Evolutionary conservation across 305 asterid genomes (phyloP), one percentile per base, ranked within the genome.

Genomic region (Andrographis paniculata): DNA sequence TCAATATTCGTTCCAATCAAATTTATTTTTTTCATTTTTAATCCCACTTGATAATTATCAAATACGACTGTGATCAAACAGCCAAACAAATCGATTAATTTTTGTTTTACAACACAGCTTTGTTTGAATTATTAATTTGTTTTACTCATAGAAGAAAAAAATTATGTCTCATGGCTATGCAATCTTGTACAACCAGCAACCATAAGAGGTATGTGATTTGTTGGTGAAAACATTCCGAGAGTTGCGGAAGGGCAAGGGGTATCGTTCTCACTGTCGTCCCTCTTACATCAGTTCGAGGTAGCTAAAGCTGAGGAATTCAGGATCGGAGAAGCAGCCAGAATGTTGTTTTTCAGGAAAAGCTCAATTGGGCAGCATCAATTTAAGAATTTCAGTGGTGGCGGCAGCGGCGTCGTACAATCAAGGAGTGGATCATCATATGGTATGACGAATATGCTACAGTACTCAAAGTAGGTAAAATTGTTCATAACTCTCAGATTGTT

Each of bases 271-370:
- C 94, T 16, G 0, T 36, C 82, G 9, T 86, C 98, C 0, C 71
- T 96, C 1, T 78, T 85, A 20, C 93, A 84, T 36, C 89, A 83
- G 31, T 28, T 81, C 14, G 82, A 79, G 50, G 94, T 77, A 0
- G 81, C 85, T 0, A 84, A 84, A 45, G 94, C 74, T 3, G 94
- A 87, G 58, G 95, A 87, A 30, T 45, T 87, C 31, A 55, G 91
- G 58, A 67, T 79, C 72, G 86, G 74, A n/a, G 80, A 74, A 15
- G 71, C 79, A 5, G 52, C 13, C 0, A 76, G 76, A 19, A 82
- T 89, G 88, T 18, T 86, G 18, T 83, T 75, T 28, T 83, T 87
- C 66, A 87, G 85, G 5, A 77, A 68, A 44, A 78, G 82, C 17
- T 79, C 71, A 44, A 77, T 78, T 17, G 80, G 73, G 12, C 77